These are phyloP conservation scores for Boletus tylopilopsis DNA, from an alignment of 768 basidiomycete species.

Conservation along the genomic window DNA sequence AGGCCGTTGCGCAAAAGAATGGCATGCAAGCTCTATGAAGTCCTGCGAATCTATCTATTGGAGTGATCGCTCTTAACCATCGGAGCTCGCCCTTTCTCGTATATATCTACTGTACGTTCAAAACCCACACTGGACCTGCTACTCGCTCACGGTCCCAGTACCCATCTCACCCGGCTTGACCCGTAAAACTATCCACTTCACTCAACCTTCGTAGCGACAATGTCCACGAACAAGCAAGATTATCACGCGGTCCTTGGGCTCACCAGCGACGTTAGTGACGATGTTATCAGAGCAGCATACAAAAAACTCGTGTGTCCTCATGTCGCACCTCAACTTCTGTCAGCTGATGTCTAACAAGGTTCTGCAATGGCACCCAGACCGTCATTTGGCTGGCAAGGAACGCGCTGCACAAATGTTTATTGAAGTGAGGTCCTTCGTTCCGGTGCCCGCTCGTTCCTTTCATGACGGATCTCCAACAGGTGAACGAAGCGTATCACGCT, in stretches of 20 bases:
- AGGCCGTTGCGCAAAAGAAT: constrained; percentile 22
- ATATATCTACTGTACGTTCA: constrained; percentile 24
- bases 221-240: constrained; percentile 27
- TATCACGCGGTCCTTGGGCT: constrained; percentile 46
- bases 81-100: constrained; percentile 23
- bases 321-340: constrained; percentile 21
- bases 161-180: constrained; percentile 5
- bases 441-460: neutral
- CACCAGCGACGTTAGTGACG: constrained; percentile 40
- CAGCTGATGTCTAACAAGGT: constrained; percentile 36
- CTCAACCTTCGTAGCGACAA: constrained; percentile 19
- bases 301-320: constrained; percentile 49
- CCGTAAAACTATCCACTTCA: constrained; percentile 9
- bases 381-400: constrained; percentile 50
- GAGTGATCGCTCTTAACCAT: constrained; percentile 22
- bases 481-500: constrained; percentile 54
- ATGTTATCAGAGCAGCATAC: constrained; percentile 58
- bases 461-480: constrained; percentile 29
- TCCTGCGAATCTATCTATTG: constrained; percentile 21
- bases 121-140: constrained; percentile 2
- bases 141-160: constrained; percentile 8
- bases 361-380: constrained; percentile 67
- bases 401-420: constrained; percentile 52
- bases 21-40: constrained; percentile 22
- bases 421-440: constrained; percentile 40